These are phyloP conservation scores for Lactifluus hygrophoroides DNA, from an alignment of 768 basidiomycete genomes.

Conservation along the genomic window DNA sequence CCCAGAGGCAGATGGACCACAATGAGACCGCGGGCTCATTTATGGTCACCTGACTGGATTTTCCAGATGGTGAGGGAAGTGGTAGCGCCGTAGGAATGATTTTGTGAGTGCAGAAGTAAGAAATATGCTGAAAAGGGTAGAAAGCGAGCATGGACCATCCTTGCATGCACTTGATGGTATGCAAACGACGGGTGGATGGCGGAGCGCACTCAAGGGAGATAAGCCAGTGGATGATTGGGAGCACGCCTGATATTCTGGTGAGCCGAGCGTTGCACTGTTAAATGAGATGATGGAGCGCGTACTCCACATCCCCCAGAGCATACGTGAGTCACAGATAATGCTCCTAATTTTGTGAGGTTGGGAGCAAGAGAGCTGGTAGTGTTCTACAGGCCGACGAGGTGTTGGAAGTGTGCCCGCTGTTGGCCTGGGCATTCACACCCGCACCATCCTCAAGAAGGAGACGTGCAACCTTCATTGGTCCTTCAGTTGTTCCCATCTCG, in stretches of 20 bases:
- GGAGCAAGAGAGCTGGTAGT: constrained; percentile 46
- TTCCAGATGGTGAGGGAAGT: constrained; percentile 29
- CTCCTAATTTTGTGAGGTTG: constrained; percentile 44
- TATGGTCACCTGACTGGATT: constrained; percentile 30
- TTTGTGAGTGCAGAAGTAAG: constrained; percentile 52
- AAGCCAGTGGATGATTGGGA: constrained; percentile 76
- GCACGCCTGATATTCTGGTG: constrained; percentile 44
- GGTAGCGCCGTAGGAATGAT: constrained; percentile 51
- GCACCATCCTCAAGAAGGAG: too few relatives aligned
- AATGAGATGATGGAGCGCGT: constrained; percentile 21
- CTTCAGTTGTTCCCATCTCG: too few relatives aligned
- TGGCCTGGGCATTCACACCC: too few relatives aligned
- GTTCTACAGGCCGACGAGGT: constrained; percentile 50
- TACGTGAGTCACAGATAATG: constrained; percentile 58
- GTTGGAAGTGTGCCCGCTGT: constrained; percentile 63
- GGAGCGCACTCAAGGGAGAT: constrained; percentile 64
- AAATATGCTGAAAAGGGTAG: constrained; percentile 73
- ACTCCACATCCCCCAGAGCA: constrained; percentile 78
- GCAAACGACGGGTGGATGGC: constrained; percentile 58
- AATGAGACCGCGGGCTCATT: constrained; percentile 42
- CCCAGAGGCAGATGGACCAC: constrained; percentile 82
- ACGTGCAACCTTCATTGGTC: too few relatives aligned
- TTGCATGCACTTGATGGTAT: constrained; percentile 73
- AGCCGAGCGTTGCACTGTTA: background rate
- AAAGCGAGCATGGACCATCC: constrained; percentile 71